Conservation (phyloP, 495 filamentous ascomycete species). For the Darksidea phi region DNA sequence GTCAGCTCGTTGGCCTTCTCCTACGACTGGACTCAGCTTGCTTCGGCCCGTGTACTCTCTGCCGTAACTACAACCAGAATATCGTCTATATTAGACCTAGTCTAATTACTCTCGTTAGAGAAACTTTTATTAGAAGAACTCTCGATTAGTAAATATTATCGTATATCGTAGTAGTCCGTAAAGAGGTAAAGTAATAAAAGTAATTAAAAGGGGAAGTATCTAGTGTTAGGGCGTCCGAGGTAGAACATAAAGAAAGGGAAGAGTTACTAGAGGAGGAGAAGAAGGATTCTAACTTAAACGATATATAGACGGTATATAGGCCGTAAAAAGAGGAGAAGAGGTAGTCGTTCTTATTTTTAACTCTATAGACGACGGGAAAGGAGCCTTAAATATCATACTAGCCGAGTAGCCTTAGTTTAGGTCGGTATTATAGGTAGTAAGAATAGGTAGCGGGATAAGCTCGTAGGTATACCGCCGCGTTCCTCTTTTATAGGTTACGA, state of each 20-base stretch:
- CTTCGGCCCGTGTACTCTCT: too few relatives aligned
- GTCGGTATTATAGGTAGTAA: slow-evolving; percentile 3
- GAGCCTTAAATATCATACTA: slow-evolving; percentile 1
- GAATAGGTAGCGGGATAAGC: slow-evolving; percentile 1
- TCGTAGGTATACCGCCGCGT: background rate
- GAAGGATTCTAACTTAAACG: too few relatives aligned
- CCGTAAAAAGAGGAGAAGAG: background rate
- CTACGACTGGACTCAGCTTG: too few relatives aligned
- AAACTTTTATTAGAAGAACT: background rate
- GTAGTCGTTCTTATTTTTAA: background rate
- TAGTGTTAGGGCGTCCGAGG: too few relatives aligned
- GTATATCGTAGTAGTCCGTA: slow-evolving; percentile 3
- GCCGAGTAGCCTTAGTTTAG: slow-evolving; percentile 2
- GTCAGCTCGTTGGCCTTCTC: too few relatives aligned
- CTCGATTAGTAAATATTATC: background rate
- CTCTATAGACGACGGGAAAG: slow-evolving; percentile 4
- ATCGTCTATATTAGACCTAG: background rate
- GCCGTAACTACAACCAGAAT: too few relatives aligned
- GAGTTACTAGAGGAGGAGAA: too few relatives aligned
- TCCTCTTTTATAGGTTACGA: background rate
- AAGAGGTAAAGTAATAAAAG: background rate
- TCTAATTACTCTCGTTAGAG: slow-evolving; percentile 8
- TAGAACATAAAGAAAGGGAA: too few relatives aligned
- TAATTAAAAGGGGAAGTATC: too few relatives aligned
- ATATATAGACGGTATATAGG: too few relatives aligned